Conservation (phyloP, 371 early-diverging fungal species). For the Mucor indicus region DNA sequence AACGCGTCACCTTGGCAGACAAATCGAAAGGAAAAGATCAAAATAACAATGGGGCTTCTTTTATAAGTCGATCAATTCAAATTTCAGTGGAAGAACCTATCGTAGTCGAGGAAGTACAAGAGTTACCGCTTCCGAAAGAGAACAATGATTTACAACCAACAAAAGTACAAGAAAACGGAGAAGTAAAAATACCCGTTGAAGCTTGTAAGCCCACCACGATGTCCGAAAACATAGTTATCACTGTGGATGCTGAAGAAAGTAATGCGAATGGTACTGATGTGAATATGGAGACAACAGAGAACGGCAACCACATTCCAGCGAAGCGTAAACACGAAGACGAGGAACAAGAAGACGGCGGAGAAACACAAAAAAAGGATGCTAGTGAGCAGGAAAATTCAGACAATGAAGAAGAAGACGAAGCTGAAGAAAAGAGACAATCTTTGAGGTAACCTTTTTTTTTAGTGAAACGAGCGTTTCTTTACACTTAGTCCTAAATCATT, state of each 20-base stretch:
- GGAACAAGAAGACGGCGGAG: neutral
- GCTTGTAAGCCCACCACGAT: too few relatives aligned
- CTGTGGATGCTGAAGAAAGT: too few relatives aligned
- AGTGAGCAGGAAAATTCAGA: constrained; percentile 15
- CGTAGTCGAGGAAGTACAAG: neutral
- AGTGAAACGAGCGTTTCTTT: too few relatives aligned
- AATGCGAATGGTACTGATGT: neutral
- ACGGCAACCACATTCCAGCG: neutral
- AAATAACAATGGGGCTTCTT: neutral
- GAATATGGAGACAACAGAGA: neutral
- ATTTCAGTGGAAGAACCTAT: constrained; percentile 3
- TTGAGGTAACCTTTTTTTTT: constrained; percentile 38
- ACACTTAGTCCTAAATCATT: too few relatives aligned
- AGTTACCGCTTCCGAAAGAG: too few relatives aligned
- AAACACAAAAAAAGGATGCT: constrained; percentile 3
- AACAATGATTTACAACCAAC: neutral
- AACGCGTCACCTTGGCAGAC: neutral
- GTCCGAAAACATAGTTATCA: too few relatives aligned
- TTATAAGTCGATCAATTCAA: constrained; percentile 2
- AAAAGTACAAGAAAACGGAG: neutral
- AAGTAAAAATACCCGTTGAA: too few relatives aligned
- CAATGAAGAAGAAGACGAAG: constrained; percentile 28
- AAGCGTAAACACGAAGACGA: neutral
- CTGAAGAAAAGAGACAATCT: constrained; percentile 48
- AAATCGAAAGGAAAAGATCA: neutral